These are phyloP conservation scores for Pseudozyma tsukubaensis DNA, from an alignment of 1,284 basidiomycete genomes.

Conservation along the genomic window DNA sequence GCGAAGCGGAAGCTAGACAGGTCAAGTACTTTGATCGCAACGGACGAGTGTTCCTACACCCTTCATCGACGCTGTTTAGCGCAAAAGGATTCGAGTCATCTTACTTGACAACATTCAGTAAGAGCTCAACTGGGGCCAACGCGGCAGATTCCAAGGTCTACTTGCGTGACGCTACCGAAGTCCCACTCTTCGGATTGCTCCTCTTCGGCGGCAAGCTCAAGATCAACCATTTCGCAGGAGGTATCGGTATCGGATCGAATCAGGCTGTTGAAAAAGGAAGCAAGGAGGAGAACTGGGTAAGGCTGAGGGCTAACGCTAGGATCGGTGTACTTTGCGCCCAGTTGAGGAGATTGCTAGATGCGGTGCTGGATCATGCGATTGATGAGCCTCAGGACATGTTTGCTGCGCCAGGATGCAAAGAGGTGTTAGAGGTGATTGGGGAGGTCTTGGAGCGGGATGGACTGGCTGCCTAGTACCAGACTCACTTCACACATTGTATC, in stretches of 20 bases:
- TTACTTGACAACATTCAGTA: constrained; percentile 85
- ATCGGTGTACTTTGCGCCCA: constrained; percentile 91
- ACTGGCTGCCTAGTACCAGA: constrained; percentile 9
- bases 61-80: constrained; percentile 83
- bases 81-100: constrained; percentile 78
- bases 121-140: constrained; percentile 75
- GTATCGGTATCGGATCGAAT: constrained; percentile 72
- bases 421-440: constrained; percentile 34
- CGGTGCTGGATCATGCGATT: constrained; percentile 38
- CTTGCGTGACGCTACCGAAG: constrained; percentile 86
- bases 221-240: constrained; percentile 79
- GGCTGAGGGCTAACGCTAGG: constrained; percentile 83
- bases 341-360: constrained; percentile 72
- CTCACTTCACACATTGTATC: not conserved
- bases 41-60: constrained; percentile 82
- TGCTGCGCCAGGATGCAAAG: constrained; percentile 33
- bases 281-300: constrained; percentile 72
- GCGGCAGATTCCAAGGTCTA: constrained; percentile 77
- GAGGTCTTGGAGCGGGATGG: constrained; percentile 40
- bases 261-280: constrained; percentile 13
- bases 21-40: constrained; percentile 62
- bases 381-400: constrained; percentile 36
- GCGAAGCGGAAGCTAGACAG: constrained; percentile 57
- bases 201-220: constrained; percentile 84
- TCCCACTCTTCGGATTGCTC: constrained; percentile 85